Conservation (phyloP, 768 basidiomycete species). For the Termitomyces sp. region DNA sequence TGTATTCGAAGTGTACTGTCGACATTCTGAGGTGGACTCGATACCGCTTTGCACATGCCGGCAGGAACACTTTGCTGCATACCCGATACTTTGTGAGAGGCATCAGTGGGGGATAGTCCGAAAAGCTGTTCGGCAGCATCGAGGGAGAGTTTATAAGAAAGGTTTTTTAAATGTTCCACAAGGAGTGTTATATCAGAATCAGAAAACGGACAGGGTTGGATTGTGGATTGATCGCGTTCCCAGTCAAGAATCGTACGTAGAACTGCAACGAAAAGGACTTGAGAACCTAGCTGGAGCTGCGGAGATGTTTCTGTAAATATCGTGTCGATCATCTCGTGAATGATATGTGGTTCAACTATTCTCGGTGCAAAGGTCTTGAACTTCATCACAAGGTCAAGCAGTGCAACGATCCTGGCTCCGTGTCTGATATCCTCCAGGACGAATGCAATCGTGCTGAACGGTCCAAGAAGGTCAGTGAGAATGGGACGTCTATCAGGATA, state of each 20-base stretch:
- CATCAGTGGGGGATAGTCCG: not conserved
- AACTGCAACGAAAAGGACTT: not conserved
- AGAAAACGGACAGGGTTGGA: not conserved
- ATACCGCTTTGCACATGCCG: not conserved
- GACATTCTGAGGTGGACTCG: not conserved
- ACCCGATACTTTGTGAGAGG: not conserved
- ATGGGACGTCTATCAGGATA: not conserved
- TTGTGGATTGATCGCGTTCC: not conserved
- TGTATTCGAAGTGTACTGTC: not conserved
- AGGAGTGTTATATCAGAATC: conserved; percentile 1
- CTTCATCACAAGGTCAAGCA: not conserved
- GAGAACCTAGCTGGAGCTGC: not conserved
- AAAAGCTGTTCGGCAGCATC: not conserved
- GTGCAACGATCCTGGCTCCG: not conserved
- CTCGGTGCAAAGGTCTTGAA: conserved; percentile 1
- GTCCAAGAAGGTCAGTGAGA: not conserved
- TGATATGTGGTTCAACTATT: not conserved
- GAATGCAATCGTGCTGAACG: not conserved
- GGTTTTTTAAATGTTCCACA: not conserved
- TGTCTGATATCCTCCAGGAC: conserved; percentile 1
- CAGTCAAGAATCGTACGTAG: conserved; percentile 3
- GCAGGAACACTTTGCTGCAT: not conserved
- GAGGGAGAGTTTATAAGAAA: not conserved
- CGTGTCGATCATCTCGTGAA: not conserved
- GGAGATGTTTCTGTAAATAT: not conserved